Evolutionary conservation across 352 stramenopile genomes (phyloP), one percentile per base, ranked within the genome.

Genomic region (Pythium scleroteichum): DNA sequence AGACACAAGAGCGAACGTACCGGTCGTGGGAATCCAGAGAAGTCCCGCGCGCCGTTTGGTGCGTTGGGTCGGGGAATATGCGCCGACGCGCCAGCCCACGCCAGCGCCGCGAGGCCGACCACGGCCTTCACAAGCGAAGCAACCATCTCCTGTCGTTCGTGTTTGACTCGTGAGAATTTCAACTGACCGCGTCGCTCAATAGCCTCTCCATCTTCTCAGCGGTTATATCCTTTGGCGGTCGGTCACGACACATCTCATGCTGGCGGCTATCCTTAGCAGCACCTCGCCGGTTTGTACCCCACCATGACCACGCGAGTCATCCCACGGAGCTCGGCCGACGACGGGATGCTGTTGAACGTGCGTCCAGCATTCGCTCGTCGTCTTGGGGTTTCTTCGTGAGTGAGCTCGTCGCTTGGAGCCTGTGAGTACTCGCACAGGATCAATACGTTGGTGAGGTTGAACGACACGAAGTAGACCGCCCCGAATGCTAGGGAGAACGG

Each of bases 381-480:
- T 12, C 16, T 40, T 14, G 13, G 35, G 2, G 2, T 20, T 13
- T 14, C 16, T 20, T 19, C 14, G 13, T 57, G 8, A 3, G 49
- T 38, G 13, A 17, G 3, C 4, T 42, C 40, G 7, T 16, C 40
- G 33, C 29, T 63, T 33, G 10, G n/a, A 12, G 39, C 48, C 41
- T 52, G 52, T 4, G 40, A 27, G 26, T 59, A 64, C 64, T 88
- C 75, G 24, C 82, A 52, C 24, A 88, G 35, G 12, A 85, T 75
- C 44, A 87, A 54, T n/a, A 80, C 54, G 52, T 88, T 88, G 27
- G 73, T 82, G 62, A 73, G 26, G 58, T 82, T 87, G 60, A 88
- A 88, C 2, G 73, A 42, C 4, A 68, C 50, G 52, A 88, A 79
- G 51, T 85, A 85, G 33, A 75, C 14, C 0, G 72, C 8, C 17